Base-by-base conservation (phyloP, 2,329 filamentous ascomycete genomes). In the Septoria linicola region DNA sequence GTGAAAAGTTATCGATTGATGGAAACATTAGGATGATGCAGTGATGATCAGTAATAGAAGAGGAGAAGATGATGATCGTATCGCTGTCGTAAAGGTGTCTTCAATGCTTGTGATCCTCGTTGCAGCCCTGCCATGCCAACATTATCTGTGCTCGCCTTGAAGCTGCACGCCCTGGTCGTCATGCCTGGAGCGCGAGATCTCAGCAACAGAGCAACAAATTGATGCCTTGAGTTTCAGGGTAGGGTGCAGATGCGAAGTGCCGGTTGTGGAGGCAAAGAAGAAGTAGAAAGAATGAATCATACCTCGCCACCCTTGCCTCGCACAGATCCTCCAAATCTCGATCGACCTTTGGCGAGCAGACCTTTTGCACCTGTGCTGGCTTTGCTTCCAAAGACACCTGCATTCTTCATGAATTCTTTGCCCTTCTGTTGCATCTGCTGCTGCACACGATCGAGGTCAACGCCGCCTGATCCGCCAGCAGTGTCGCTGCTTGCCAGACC, bases 311-410 rank as follows among this genome's bases (percentile, higher is more conserved):
- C 82, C 67, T 78, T 80, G 57, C 80, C 76, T 69, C 76, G 76
- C 43, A 56, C 51, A 47, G 51, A 58, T 41, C 63, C 64, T n/a
- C 53, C 51, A 19, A 55, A 58, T 21, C 52, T 52, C n/a, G 52
- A 83, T 71, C 89, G 92, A 73, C 91, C 89, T 74, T 95, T 95
- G 59, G 87, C 89, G 69, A 96, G 85, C 58, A 96, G 72, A 45
- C 91, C 92, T 75, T 96, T 96, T 41, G 91, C 90, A 52, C 89
- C 89, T 67, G 89, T 90, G 57, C 81, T 80, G 25, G 82, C 83
- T 64, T 85, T 85, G 19, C 83, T 83, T 54, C 84, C 80, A 52
- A 86, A 74, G 14, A 82, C 73, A 46, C 89, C 89, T 48, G 91
- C 91, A 17, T 86, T 85, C 59, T 93, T 88, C 66, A 96, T 79